phyloP scores from a whole-genome alignment of 23 red algal species.

The Gracilariopsis chorda region DNA sequence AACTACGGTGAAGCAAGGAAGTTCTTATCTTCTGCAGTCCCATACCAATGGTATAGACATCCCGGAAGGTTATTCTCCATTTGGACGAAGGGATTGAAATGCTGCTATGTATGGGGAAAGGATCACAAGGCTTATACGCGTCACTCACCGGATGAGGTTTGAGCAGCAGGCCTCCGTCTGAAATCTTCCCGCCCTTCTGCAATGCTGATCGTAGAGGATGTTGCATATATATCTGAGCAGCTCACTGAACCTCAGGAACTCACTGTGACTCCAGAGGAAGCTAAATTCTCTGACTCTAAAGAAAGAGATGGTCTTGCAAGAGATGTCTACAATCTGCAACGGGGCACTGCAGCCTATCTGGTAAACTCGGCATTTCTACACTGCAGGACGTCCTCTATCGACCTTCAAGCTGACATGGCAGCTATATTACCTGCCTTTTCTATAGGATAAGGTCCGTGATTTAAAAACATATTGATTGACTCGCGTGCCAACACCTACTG shows the following conservation, averaged over 20 bases:
- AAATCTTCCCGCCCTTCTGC: neutral
- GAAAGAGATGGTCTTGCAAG: neutral
- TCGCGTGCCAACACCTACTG: neutral
- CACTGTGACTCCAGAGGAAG: neutral
- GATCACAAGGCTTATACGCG: neutral
- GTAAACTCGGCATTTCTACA: slow-evolving; percentile 24
- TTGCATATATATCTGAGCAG: neutral
- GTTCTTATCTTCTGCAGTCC: neutral
- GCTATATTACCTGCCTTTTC: neutral
- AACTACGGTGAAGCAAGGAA: neutral
- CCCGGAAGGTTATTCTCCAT: neutral
- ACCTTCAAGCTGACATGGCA: neutral
- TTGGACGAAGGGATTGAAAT: neutral
- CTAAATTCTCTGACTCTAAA: neutral
- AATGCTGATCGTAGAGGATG: neutral
- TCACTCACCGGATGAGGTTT: neutral
- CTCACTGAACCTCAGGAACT: neutral
- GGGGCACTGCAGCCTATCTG: neutral
- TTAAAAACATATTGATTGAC: neutral
- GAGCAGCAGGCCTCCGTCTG: neutral
- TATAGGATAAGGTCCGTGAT: neutral
- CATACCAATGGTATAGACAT: neutral
- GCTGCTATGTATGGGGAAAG: slow-evolving; percentile 17
- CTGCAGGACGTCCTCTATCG: neutral
- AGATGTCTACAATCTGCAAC: neutral